Percentiles rank a stretch among this genome's conserved stretches.
phyloP scores from a whole-genome alignment of 1,139 yeast species.

The Candida neerlandica region DNA sequence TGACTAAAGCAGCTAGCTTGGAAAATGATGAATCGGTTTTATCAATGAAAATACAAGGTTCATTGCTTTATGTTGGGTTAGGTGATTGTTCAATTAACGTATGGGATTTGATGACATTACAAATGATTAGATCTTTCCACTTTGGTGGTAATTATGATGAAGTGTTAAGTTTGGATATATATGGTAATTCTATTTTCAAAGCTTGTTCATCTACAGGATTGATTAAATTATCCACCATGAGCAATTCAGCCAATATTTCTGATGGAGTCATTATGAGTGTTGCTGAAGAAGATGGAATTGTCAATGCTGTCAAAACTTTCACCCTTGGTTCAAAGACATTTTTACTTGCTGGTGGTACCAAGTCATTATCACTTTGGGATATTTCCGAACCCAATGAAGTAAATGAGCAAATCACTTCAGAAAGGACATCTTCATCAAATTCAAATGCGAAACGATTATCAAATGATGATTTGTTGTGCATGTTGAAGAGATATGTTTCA shows the following conservation, averaged over 20 bases:
- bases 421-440: neutral
- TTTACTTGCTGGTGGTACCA: slow-evolving; percentile 43
- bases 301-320: slow-evolving; percentile 31
- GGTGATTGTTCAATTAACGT: slow-evolving; percentile 71
- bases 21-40: slow-evolving; percentile 72
- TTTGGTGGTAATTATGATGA: slow-evolving; percentile 36
- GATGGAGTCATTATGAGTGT: slow-evolving; percentile 16
- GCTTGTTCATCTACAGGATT: slow-evolving; percentile 58
- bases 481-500: slow-evolving; percentile 62
- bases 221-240: slow-evolving; percentile 51
- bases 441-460: slow-evolving; percentile 16
- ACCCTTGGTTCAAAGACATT: slow-evolving; percentile 24
- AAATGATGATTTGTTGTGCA: slow-evolving; percentile 65
- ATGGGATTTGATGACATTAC: slow-evolving; percentile 84
- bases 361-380: slow-evolving; percentile 41
- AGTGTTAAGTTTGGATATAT: slow-evolving; percentile 47
- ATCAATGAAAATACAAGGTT: slow-evolving; percentile 62
- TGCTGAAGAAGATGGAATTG: slow-evolving; percentile 21
- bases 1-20: slow-evolving; percentile 40
- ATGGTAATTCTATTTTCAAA: slow-evolving; percentile 53
- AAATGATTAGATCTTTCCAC: slow-evolving; percentile 61
- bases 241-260: slow-evolving; percentile 14
- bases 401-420: slow-evolving; percentile 5
- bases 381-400: slow-evolving; percentile 25
- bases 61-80: slow-evolving; percentile 78